Evolutionary conservation across 768 basidiomycete genomes (phyloP).

Genomic region (Rhodotorula paludigena): DNA sequence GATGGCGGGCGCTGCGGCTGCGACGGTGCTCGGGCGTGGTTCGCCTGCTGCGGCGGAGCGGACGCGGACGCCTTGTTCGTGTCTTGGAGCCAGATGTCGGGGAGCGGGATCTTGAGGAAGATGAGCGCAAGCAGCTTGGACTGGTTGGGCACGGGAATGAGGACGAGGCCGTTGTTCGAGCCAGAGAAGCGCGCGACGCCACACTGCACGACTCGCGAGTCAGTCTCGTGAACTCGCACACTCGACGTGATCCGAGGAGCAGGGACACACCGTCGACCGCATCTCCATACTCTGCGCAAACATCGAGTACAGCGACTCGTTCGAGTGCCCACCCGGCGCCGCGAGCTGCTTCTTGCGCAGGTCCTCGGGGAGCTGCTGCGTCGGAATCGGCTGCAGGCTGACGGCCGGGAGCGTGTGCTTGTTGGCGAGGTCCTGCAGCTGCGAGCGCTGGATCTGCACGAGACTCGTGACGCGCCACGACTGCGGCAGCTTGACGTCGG

Average conservation of each 20-base stretch:
- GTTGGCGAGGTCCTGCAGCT: conserved; percentile 29
- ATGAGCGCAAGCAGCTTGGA: conserved; percentile 28
- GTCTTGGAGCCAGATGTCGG: conserved; percentile 20
- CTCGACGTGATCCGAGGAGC: too few relatives aligned
- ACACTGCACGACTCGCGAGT: conserved; percentile 25
- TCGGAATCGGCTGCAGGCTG: conserved; percentile 19
- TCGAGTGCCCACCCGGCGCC: conserved; percentile 12
- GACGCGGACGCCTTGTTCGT: neutral
- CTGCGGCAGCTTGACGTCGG: conserved; percentile 23
- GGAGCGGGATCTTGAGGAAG: conserved; percentile 33
- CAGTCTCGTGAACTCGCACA: too few relatives aligned
- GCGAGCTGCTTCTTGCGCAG: conserved; percentile 16
- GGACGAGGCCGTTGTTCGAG: conserved; percentile 22
- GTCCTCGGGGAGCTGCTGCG: conserved; percentile 16
- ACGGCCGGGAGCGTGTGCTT: conserved; percentile 35
- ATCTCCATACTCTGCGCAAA: conserved; percentile 28
- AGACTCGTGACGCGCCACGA: conserved; percentile 20
- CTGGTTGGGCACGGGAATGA: conserved; percentile 25
- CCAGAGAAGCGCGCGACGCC: conserved; percentile 32
- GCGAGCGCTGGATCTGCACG: conserved; percentile 20
- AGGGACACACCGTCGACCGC: conserved; percentile 21
- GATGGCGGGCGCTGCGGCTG: neutral
- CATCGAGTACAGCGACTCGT: conserved; percentile 32
- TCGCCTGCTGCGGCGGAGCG: conserved; percentile 2
- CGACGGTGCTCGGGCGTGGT: neutral